A percentile compares a stretch with the other conserved stretches of the same genome.
Conservation (phyloP, 495 filamentous ascomycete genomes). For the Lophiostoma macrostomum region DNA sequence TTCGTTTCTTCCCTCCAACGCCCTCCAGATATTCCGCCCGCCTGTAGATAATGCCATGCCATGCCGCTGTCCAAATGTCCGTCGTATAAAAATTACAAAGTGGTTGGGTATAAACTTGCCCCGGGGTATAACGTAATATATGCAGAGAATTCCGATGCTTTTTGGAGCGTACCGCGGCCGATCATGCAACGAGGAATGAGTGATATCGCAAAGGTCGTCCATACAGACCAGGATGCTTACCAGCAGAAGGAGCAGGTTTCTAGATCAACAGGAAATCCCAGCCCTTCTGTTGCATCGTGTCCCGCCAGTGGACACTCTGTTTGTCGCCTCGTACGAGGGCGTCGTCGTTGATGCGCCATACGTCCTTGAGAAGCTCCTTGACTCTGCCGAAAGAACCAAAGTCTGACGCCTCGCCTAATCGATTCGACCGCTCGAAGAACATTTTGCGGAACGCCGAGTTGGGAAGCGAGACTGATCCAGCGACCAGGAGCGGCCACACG, state of each 20-base stretch:
- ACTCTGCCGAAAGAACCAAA: conserved; percentile 87
- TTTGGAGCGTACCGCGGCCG: conserved; percentile 4
- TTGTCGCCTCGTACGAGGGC: conserved; percentile 45
- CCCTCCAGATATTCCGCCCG: conserved; percentile 9
- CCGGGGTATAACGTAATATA: conserved; percentile 25
- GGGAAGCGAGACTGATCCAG: conserved; percentile 68
- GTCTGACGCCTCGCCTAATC: conserved; percentile 70
- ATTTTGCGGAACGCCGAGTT: conserved; percentile 70
- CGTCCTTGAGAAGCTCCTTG: conserved; percentile 70
- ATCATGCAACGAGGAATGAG: conserved; percentile 18
- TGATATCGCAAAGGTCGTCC: conserved; percentile 11
- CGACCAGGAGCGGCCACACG: conserved; percentile 87
- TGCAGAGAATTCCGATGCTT: conserved; percentile 29
- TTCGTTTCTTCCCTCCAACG: conserved; percentile 17
- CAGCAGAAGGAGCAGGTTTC: conserved; percentile 38
- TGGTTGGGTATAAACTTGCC: conserved; percentile 38
- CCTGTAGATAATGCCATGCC: conserved; percentile 9
- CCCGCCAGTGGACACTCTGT: conserved; percentile 84
- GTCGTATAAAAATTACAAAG: conserved; percentile 35
- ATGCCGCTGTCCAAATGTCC: conserved; percentile 5
- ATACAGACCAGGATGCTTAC: conserved; percentile 36
- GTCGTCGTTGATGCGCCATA: conserved; percentile 74
- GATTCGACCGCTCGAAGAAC: conserved; percentile 65
- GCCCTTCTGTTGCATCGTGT: conserved; percentile 85
- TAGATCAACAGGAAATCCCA: conserved; percentile 93